These are phyloP conservation scores for Gnomoniopsis sp. DNA, from an alignment of 2,329 filamentous ascomycete genomes.

Conservation along the genomic window DNA sequence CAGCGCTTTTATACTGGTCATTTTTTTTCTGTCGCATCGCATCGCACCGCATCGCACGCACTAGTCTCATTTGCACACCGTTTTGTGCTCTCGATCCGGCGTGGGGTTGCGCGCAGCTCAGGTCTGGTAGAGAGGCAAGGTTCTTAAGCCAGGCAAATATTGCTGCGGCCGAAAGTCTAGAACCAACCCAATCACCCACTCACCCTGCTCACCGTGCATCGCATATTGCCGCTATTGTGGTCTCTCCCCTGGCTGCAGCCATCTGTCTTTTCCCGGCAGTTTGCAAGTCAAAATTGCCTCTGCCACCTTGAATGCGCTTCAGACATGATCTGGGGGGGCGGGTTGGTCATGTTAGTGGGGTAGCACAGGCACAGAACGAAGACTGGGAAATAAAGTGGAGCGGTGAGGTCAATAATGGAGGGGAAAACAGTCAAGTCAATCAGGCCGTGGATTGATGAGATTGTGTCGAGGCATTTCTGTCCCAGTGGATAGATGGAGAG, in stretches of 20 bases:
- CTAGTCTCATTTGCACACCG: background rate
- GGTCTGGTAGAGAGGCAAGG: background rate
- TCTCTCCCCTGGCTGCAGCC: background rate
- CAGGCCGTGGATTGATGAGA: background rate
- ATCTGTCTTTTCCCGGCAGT: too few species aligned
- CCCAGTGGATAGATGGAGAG: slow-evolving; percentile 1
- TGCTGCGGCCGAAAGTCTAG: background rate
- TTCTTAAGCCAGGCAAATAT: background rate
- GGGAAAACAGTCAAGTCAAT: background rate
- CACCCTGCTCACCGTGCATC: background rate
- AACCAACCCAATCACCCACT: background rate
- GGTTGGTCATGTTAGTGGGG: background rate
- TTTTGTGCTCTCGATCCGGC: background rate
- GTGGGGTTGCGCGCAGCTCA: background rate
- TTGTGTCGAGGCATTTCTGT: background rate
- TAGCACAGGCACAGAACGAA: background rate
- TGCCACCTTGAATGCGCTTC: background rate
- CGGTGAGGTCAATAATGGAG: slow-evolving; percentile 1
- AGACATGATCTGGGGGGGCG: background rate
- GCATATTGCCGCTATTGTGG: background rate
- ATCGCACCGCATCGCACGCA: background rate
- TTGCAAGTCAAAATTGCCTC: background rate
- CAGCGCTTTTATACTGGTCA: too few species aligned
- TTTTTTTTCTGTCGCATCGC: background rate
- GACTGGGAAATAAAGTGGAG: background rate